phyloP scores from a whole-genome alignment of 192 early-diverging fungal species.

The Chytriomyces confervae region DNA sequence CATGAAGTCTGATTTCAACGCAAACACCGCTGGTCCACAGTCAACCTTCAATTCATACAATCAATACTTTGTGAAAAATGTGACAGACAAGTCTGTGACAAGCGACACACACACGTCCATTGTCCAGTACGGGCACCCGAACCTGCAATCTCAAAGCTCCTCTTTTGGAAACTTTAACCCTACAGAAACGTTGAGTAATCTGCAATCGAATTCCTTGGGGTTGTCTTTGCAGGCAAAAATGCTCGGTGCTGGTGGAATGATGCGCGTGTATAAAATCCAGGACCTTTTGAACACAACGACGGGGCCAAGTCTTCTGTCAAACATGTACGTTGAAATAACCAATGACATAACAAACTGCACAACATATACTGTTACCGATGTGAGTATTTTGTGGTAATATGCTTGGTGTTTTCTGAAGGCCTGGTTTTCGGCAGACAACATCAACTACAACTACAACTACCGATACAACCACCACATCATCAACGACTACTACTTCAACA shows the following conservation, averaged over 20 bases:
- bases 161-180: constrained; percentile 40
- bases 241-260: constrained; percentile 35
- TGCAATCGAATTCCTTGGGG: constrained; percentile 27
- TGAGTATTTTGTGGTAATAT: too few species aligned
- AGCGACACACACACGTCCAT: constrained; percentile 44
- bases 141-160: constrained; percentile 16
- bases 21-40: constrained; percentile 43
- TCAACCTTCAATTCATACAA: constrained; percentile 29
- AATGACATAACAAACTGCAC: constrained; percentile 43
- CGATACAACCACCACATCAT: not conserved
- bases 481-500: not conserved
- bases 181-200: constrained; percentile 29
- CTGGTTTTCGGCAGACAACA: not conserved
- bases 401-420: not conserved
- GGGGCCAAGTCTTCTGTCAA: constrained; percentile 31
- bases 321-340: constrained; percentile 42
- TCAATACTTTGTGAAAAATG: constrained; percentile 5
- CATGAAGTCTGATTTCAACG: constrained; percentile 45
- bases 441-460: constrained; percentile 23
- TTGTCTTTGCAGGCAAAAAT: constrained; percentile 44
- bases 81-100: not conserved
- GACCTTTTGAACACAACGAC: constrained; percentile 41
- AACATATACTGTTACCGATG: constrained; percentile 2
- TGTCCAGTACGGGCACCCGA: constrained; percentile 48
- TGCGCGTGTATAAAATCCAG: constrained; percentile 44